Evolutionary conservation across 73 alveolate species (phyloP).

Genomic region (Paramecium biaurelia): DNA sequence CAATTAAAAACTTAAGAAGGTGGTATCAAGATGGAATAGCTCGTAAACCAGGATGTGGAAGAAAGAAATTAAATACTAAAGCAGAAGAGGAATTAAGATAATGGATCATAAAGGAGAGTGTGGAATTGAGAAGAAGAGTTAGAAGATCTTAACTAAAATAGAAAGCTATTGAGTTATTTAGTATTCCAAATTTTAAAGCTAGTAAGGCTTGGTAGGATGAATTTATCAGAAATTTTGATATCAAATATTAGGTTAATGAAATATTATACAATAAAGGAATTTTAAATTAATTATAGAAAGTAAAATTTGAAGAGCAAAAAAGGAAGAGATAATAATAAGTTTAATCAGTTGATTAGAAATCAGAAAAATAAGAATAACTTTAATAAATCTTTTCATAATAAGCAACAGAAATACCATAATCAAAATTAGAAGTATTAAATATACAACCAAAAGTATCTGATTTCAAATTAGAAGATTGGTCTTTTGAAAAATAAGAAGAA

Average conservation of each 20-base stretch:
- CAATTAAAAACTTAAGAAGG: constrained; percentile 27
- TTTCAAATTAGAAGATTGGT: background rate
- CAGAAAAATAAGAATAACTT: background rate
- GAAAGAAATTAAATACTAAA: constrained; percentile 6
- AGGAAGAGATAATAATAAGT: background rate
- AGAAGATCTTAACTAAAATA: background rate
- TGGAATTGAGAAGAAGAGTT: background rate
- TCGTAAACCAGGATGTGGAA: constrained; percentile 46
- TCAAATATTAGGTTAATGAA: constrained; percentile 10
- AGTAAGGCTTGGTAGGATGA: constrained; percentile 41
- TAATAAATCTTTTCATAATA: background rate
- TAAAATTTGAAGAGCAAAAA: background rate
- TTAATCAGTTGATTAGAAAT: background rate
- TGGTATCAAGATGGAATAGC: constrained; percentile 21
- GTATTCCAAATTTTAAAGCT: background rate
- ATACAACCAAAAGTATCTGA: background rate
- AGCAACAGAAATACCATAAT: background rate
- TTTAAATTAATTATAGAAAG: background rate
- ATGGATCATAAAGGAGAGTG: background rate
- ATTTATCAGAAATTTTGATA: constrained; percentile 31
- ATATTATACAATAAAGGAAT: background rate
- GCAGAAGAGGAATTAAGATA: constrained; percentile 1
- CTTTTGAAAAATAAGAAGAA: background rate
- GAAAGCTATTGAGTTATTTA: constrained; percentile 2
- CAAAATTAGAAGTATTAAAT: background rate